phyloP scores from a whole-genome alignment of 805 yeast species.

The Zygotorulaspora chibaensis region DNA sequence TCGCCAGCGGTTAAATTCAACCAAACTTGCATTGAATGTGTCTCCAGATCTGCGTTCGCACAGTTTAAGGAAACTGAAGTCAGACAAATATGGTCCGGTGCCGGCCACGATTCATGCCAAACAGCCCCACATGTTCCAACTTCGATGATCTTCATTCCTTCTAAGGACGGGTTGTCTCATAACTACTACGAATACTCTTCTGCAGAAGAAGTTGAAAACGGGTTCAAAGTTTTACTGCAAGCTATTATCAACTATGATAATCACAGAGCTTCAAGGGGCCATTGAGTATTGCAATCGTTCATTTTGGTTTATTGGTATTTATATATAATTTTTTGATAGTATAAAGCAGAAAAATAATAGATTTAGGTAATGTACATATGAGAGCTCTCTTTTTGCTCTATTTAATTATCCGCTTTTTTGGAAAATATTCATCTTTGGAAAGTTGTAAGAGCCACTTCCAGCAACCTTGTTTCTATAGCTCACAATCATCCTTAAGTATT shows the following conservation, averaged over 20 bases:
- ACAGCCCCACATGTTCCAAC: constrained; percentile 57
- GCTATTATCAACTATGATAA: constrained; percentile 43
- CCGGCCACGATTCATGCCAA: constrained; percentile 70
- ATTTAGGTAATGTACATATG: neutral
- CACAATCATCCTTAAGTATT: constrained; percentile 38
- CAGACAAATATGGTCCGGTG: constrained; percentile 56
- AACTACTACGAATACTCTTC: constrained; percentile 62
- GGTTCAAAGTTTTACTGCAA: constrained; percentile 53
- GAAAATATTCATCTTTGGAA: constrained; percentile 19
- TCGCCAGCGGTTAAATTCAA: constrained; percentile 58
- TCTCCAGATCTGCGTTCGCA: constrained; percentile 48
- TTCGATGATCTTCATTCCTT: constrained; percentile 70
- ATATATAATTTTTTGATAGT: constrained; percentile 3
- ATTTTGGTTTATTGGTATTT: neutral
- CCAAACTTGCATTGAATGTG: constrained; percentile 47
- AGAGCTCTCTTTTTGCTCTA: neutral
- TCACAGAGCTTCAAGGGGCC: constrained; percentile 21
- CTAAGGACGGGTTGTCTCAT: constrained; percentile 62
- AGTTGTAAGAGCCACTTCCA: constrained; percentile 31
- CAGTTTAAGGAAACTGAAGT: constrained; percentile 44
- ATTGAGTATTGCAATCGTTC: constrained; percentile 1
- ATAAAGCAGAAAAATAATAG: neutral
- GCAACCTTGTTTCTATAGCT: constrained; percentile 40
- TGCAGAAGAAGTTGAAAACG: constrained; percentile 60
- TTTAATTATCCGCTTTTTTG: constrained; percentile 10